Percentiles rank a stretch among this genome's conserved stretches.
Evolutionary conservation across 176 grass and related monocot genomes (phyloP).

Genomic region (Areca catechu): DNA sequence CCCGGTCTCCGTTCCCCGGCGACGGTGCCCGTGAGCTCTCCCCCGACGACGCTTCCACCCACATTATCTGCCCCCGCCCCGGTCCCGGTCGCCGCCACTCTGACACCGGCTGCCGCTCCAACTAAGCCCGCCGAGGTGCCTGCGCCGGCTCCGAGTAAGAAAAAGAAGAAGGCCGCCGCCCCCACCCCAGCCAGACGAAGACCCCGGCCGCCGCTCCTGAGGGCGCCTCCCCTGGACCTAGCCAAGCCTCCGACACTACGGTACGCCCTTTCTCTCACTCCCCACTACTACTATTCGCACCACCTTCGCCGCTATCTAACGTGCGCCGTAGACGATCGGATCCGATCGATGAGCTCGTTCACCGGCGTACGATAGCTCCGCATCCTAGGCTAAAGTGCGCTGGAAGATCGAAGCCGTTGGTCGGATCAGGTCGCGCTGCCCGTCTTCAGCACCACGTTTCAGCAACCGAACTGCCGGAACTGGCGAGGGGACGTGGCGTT

Average conservation of each 20-base stretch:
- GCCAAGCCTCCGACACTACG: not conserved
- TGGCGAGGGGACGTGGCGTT: no score
- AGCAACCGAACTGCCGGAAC: no score
- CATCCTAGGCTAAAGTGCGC: no score
- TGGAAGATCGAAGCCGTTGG: no score
- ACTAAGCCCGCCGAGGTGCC: not conserved
- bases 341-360: no score
- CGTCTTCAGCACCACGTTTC: no score
- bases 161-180: not conserved
- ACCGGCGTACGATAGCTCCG: no score
- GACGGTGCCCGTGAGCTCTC: not conserved
- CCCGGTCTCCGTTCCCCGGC: not conserved
- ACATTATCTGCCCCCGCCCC: not conserved
- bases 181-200: not conserved
- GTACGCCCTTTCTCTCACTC: not conserved
- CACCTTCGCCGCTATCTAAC: no score
- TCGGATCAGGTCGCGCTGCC: no score
- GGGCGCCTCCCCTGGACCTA: not conserved
- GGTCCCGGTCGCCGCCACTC: not conserved
- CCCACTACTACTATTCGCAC: not conserved
- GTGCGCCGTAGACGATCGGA: no score
- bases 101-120: not conserved
- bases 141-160: constrained; percentile 11
- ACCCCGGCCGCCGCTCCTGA: not conserved
- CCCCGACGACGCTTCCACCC: constrained; percentile 1